Percentiles rank a stretch among this genome's conserved stretches.
Evolutionary conservation across 1,284 basidiomycete genomes (phyloP).

Genomic region (Ceratobasidium papillatum): DNA sequence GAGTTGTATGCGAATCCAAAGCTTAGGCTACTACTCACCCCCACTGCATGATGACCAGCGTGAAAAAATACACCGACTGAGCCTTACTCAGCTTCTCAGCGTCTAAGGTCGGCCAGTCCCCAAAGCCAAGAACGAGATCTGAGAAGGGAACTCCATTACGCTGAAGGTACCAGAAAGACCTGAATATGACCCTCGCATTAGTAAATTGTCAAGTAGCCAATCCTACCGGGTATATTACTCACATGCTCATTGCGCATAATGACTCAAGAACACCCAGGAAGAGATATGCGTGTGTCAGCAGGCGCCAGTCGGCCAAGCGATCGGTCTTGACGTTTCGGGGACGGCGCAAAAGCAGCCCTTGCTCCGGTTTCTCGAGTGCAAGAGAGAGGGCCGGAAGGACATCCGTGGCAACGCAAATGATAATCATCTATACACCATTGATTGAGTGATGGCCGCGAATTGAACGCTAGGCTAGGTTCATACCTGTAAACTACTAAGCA

Average conservation of each 20-base stretch:
- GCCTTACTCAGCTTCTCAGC: slow-evolving; percentile 57
- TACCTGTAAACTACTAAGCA: slow-evolving; percentile 61
- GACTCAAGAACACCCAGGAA: slow-evolving; percentile 67
- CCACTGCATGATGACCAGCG: slow-evolving; percentile 75
- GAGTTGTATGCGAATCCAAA: slow-evolving; percentile 24
- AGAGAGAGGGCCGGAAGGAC: slow-evolving; percentile 64
- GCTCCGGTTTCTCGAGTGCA: slow-evolving; percentile 67
- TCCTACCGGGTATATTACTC: slow-evolving; percentile 47
- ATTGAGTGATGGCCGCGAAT: slow-evolving; percentile 46
- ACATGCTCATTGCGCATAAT: slow-evolving; percentile 61
- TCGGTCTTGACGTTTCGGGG: slow-evolving; percentile 68
- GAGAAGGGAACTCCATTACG: slow-evolving; percentile 64
- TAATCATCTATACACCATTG: slow-evolving; percentile 58
- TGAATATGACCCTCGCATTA: slow-evolving; percentile 46
- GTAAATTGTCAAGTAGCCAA: too few species aligned
- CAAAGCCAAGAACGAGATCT: slow-evolving; percentile 62
- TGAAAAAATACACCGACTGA: slow-evolving; percentile 65
- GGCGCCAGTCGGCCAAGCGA: slow-evolving; percentile 57
- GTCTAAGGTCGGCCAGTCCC: slow-evolving; percentile 53
- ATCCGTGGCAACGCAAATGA: slow-evolving; percentile 69
- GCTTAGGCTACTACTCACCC: slow-evolving; percentile 50
- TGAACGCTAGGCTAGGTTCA: slow-evolving; percentile 43
- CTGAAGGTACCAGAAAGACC: slow-evolving; percentile 64
- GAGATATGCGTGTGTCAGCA: slow-evolving; percentile 71
- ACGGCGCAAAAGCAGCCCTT: slow-evolving; percentile 63